Base-by-base conservation (phyloP, 306 rosid species). In the Ceratonia siliqua region DNA sequence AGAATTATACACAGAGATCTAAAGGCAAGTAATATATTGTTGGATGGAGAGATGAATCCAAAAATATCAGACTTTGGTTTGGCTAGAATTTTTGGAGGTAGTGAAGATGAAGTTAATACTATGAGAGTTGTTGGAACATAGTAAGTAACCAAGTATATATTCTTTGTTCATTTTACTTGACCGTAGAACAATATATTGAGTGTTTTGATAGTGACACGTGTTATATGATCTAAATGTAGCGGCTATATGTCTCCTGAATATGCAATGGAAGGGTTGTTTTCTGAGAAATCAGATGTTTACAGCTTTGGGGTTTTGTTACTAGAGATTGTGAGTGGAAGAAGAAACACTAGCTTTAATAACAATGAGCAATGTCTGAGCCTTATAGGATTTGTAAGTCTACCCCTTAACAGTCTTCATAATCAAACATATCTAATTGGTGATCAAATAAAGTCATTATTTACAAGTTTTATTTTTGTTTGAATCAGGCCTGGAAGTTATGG, bases 401-500 rank as follows among this genome's bases (percentile, higher is more conserved):
- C 7, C 15, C 48, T 4, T 53, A n/a, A 27, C 17, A 25, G 24
- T 8, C 32, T 39, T 78, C 17, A n/a, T n/a, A n/a, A n/a, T n/a
- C n/a, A n/a, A n/a, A n/a, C n/a, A n/a, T n/a, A n/a, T n/a, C n/a
- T n/a, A n/a, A n/a, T n/a, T n/a, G n/a, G n/a, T n/a, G n/a, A n/a
- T n/a, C n/a, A n/a, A n/a, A n/a, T n/a, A n/a, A n/a, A n/a, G n/a
- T n/a, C n/a, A n/a, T n/a, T n/a, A 24, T 54, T 32, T 8, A 59
- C 25, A 41, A 50, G 32, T 38, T 49, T 15, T 68, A 5, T 32
- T 36, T 8, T 59, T 15, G 11, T 62, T 55, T 71, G 36, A 36
- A 61, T 43, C 45, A 78, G 86, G 83, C 86, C 2, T 82, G 86
- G 86, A 78, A 70, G 64, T 68, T 82, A 12, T 82, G 86, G 83